These are phyloP conservation scores for Chlamydomonas sphaeroides DNA, from an alignment of 139 green algal species.

Conservation along the genomic window DNA sequence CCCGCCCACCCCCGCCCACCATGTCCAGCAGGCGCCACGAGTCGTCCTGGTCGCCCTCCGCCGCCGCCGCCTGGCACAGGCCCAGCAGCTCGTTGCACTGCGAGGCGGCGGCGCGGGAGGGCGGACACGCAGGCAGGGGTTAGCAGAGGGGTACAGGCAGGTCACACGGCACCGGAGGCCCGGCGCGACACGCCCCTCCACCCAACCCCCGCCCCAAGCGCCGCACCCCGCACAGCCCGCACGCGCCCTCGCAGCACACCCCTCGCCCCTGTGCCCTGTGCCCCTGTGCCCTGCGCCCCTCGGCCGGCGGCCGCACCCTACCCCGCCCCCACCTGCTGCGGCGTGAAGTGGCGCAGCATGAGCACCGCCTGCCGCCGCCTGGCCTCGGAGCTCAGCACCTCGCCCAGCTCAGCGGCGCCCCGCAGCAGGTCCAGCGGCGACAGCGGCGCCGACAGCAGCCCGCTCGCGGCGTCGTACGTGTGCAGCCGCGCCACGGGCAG, in stretches of 20 bases:
- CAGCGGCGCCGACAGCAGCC: constrained; percentile 16
- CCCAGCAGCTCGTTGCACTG: too few species aligned
- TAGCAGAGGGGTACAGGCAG: too few species aligned
- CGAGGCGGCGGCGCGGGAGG: too few species aligned
- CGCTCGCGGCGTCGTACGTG: neutral
- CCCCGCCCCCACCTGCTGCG: constrained; percentile 47
- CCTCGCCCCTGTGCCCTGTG: too few species aligned
- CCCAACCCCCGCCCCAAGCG: too few species aligned
- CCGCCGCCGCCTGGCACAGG: neutral
- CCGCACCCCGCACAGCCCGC: too few species aligned
- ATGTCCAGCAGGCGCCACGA: constrained; percentile 6
- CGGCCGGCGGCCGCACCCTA: neutral
- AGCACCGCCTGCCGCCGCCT: constrained; percentile 29
- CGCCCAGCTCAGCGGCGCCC: constrained; percentile 37
- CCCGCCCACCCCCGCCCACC: neutral
- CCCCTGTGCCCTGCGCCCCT: too few species aligned
- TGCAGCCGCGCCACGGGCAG: constrained; percentile 40
- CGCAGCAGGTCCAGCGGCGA: constrained; percentile 54
- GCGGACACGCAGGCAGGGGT: too few species aligned
- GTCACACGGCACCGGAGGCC: too few species aligned
- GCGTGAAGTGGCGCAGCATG: constrained; percentile 58
- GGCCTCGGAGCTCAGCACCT: constrained; percentile 20
- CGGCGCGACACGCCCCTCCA: too few species aligned
- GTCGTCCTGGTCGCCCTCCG: constrained; percentile 1
- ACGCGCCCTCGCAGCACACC: too few species aligned